A percentile compares a stretch with the other conserved stretches of the same genome.
Evolutionary conservation across 495 filamentous ascomycete genomes (phyloP).

Genomic region (Choiromyces venosus): DNA sequence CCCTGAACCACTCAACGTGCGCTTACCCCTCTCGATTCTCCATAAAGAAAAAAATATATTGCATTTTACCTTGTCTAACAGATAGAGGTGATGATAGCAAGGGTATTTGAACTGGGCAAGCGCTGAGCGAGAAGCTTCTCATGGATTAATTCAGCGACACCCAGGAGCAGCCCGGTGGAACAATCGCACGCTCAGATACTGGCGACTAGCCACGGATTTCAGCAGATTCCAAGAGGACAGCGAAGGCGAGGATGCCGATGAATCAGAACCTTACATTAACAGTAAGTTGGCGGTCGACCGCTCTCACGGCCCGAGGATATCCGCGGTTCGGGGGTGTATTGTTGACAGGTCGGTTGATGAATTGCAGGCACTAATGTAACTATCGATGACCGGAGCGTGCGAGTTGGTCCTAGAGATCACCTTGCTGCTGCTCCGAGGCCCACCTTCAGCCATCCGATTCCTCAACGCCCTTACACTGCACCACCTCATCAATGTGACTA

Average conservation of each 20-base stretch:
- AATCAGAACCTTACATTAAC: not conserved
- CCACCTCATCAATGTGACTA: conserved; percentile 26
- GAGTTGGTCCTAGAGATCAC: not conserved
- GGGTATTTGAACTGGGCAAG: conserved; percentile 28
- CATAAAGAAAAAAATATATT: not conserved
- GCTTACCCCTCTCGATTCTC: not conserved
- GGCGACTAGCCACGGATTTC: conserved; percentile 34
- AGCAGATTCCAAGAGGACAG: conserved; percentile 18
- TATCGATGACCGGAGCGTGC: not conserved
- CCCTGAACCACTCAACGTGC: conserved; percentile 32
- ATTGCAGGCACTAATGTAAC: not conserved
- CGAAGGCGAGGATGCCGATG: not conserved
- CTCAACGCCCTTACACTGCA: conserved; percentile 31
- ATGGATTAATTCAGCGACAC: conserved; percentile 9
- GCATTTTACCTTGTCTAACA: not conserved
- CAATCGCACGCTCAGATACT: conserved; percentile 33
- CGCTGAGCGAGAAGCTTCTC: conserved; percentile 25
- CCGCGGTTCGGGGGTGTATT: not conserved
- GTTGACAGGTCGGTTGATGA: not conserved
- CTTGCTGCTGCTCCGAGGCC: not conserved
- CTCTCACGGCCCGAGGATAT: not conserved
- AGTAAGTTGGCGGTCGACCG: conserved; percentile 2
- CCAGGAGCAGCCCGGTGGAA: conserved; percentile 30
- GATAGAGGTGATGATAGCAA: conserved; percentile 17
- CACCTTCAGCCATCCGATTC: conserved; percentile 10